Base-by-base conservation (phyloP, 768 basidiomycete species). In the Leccinum variicolor region DNA sequence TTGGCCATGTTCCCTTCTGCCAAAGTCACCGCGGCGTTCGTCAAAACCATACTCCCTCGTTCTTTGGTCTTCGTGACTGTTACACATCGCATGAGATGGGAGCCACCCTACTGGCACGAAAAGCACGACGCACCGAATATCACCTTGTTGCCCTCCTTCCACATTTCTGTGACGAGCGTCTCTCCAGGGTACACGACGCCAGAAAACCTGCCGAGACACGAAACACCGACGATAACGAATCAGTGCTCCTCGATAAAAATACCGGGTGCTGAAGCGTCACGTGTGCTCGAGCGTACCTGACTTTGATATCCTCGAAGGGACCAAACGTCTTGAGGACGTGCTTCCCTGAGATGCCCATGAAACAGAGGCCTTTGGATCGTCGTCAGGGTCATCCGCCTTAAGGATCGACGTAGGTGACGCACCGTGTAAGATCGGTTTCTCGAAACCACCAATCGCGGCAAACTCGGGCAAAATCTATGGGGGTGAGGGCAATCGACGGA, bases 141-240 rank as follows among this genome's bases (percentile, higher is more conserved):
- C 54, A 98, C 87, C 74, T 86, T 97, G 59, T 81, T 73, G 3
- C 88, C 91, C 65, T 97, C 94, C 71, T 94, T 97, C 97, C 97
- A 99, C 96, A 98, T 98, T 70, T 92, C 86, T 0, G 96, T 99
- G 14, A 94, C 78, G 53, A 98, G 81, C 2, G 96, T 98, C 74
- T 98, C 94, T 0, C 95, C 96, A 2, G 96, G 97, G 69, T 89
- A 95, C 23, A 98, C 93, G 2, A 92, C 85, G 3, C 93, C 94
- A 0, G 89, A 84, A 73, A 98, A 96, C 33, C 90, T 90, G 60
- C 14, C 39, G 17, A 34, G 23, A 46, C 9, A 41, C 39, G 9
- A 2, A 41, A 41, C 17, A 39, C 36, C 36, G 17, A 39, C 36
- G 15, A 33, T 11, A 25, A 13, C 23, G 1, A 7, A 28, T 64